Conservation (phyloP, 257 asterid genomes). For the Rehmannia glutinosa region DNA sequence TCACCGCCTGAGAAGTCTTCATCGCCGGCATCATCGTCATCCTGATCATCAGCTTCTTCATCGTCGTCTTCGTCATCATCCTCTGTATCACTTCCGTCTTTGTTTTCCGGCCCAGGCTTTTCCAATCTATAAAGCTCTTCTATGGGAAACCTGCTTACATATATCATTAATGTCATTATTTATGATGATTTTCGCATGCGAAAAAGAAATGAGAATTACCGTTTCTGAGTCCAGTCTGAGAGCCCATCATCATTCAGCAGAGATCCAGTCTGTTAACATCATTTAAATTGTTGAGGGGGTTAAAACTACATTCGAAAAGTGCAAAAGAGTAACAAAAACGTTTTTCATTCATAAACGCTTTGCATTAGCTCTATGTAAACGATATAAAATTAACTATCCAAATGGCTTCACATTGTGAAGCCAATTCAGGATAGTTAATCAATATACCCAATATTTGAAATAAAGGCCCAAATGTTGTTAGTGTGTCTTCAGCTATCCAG, state of each 20-base stretch:
- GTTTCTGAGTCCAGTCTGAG: conserved; percentile 29
- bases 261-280: conserved; percentile 47
- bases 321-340: not conserved
- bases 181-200: not conserved
- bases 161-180: not conserved
- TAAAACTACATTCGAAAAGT: not conserved
- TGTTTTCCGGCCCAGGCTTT: conserved; percentile 46
- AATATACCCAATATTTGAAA: not conserved
- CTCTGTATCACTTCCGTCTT: conserved; percentile 69
- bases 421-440: not conserved
- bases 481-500: no score
- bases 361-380: not conserved
- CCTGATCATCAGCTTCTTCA: conserved; percentile 43
- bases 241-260: conserved; percentile 34
- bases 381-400: not conserved
- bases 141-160: conserved; percentile 54
- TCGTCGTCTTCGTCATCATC: conserved; percentile 72
- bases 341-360: not conserved
- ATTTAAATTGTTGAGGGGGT: not conserved
- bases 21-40: conserved; percentile 73
- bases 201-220: conserved; percentile 32
- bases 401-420: no score
- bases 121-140: conserved; percentile 39
- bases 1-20: conserved; percentile 86
- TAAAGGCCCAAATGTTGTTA: not conserved